phyloP scores from a whole-genome alignment of 441 rosid genomes.

The Populus hybrid region DNA sequence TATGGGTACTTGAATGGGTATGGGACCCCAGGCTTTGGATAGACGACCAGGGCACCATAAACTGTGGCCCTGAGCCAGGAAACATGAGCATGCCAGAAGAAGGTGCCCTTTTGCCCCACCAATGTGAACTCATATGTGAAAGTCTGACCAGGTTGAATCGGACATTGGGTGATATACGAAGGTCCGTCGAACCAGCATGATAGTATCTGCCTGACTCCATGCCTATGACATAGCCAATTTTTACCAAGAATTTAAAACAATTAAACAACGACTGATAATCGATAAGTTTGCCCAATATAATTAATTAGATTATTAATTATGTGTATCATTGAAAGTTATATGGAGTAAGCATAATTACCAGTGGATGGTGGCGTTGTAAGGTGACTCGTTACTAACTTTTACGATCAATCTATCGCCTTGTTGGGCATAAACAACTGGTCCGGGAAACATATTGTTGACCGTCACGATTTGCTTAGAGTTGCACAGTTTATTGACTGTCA shows the following conservation, averaged over 20 bases:
- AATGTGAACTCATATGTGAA: conserved; percentile 73
- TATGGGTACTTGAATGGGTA: conserved; percentile 70
- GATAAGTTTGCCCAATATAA: background rate
- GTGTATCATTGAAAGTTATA: background rate
- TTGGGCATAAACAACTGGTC: conserved; percentile 67
- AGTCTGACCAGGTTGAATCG: conserved; percentile 67
- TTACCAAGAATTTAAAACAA: background rate
- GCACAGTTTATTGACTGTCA: conserved; percentile 59
- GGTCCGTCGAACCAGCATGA: conserved; percentile 95
- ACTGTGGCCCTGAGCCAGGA: conserved; percentile 88
- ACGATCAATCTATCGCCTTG: conserved; percentile 66
- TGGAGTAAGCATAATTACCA: conserved; percentile 40
- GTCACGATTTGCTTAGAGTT: conserved; percentile 58
- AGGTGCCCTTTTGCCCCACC: conserved; percentile 70
- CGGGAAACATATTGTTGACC: conserved; percentile 68
- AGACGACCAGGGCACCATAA: conserved; percentile 70
- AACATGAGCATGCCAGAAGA: conserved; percentile 86
- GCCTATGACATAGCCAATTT: conserved; percentile 36
- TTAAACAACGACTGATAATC: background rate
- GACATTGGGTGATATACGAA: conserved; percentile 82
- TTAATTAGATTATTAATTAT: background rate
- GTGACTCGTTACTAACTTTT: conserved; percentile 66
- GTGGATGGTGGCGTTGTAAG: conserved; percentile 76
- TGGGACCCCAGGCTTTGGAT: conserved; percentile 61
- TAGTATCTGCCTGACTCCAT: conserved; percentile 74